phyloP scores from a whole-genome alignment of 495 filamentous ascomycete genomes.

The Rusavskia elegans region DNA sequence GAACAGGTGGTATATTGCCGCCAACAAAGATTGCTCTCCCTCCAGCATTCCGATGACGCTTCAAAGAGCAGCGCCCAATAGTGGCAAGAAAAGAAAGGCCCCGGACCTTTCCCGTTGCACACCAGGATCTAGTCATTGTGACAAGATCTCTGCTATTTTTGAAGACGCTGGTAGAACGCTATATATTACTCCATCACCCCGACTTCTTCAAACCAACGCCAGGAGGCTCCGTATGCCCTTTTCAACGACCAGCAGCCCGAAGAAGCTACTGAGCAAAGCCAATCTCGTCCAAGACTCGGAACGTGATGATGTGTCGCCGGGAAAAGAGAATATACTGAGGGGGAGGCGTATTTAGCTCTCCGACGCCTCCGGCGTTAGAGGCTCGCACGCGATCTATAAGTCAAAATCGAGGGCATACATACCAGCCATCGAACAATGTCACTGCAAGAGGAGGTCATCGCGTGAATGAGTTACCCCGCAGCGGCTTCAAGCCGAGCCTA shows the following conservation, averaged over 20 bases:
- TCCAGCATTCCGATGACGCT: not conserved
- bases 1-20: too few species aligned
- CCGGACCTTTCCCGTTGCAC: conserved; percentile 7
- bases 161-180: conserved; percentile 6
- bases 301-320: not conserved
- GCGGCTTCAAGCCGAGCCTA: too few species aligned
- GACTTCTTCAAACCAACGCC: conserved; percentile 3
- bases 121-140: conserved; percentile 6
- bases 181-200: not conserved
- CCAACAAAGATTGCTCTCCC: too few species aligned
- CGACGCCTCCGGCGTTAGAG: too few species aligned
- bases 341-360: too few species aligned
- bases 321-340: not conserved
- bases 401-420: too few species aligned
- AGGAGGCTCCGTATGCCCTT: conserved; percentile 7
- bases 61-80: conserved; percentile 5
- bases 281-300: not conserved
- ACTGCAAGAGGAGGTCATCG: too few species aligned
- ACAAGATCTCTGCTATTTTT: conserved; percentile 11
- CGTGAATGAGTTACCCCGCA: not conserved
- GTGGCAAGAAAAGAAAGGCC: conserved; percentile 7
- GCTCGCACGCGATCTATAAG: too few species aligned
- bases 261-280: conserved; percentile 1
- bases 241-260: conserved; percentile 2
- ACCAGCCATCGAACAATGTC: too few species aligned